phyloP scores from a whole-genome alignment of 23 red algal genomes.

The Gracilariopsis chorda region DNA sequence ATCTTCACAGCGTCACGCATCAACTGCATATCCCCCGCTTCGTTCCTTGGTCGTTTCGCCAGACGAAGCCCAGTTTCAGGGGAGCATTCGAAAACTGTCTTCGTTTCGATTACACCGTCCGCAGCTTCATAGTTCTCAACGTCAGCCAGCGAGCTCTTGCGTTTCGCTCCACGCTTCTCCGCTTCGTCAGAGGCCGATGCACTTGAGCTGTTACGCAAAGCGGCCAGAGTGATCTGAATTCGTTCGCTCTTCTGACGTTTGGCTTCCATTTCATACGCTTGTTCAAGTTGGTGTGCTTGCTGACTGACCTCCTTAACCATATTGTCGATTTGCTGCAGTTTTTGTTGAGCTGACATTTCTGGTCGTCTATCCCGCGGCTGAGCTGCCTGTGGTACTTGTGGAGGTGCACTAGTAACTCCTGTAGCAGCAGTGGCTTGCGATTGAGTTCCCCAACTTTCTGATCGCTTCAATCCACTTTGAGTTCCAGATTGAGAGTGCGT shows the following conservation, averaged over 20 bases:
- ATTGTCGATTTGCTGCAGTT: not conserved
- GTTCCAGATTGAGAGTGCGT: not conserved
- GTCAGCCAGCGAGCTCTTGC: conserved; percentile 24
- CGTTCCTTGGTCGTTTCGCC: conserved; percentile 57
- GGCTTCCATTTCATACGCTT: not conserved
- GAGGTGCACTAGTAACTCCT: not conserved
- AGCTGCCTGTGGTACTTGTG: too few relatives aligned
- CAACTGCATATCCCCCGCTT: conserved; percentile 40
- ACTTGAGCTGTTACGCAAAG: conserved; percentile 36
- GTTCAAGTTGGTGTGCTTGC: not conserved
- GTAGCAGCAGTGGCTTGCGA: not conserved
- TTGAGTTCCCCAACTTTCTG: not conserved
- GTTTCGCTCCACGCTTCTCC: not conserved
- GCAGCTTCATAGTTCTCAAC: conserved; percentile 20
- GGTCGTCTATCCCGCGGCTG: not conserved
- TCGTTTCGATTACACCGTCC: conserved; percentile 20
- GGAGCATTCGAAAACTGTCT: conserved; percentile 51
- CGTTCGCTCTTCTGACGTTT: conserved; percentile 50
- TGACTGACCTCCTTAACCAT: not conserved
- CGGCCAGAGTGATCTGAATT: conserved; percentile 67
- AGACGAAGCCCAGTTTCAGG: conserved; percentile 41
- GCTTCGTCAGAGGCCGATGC: not conserved
- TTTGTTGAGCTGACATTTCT: not conserved
- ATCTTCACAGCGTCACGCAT: conserved; percentile 68
- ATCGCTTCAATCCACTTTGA: not conserved